Percentiles rank a stretch among this genome's conserved stretches.
Evolutionary conservation across 2,329 filamentous ascomycete species (phyloP).

Genomic region (Microsporum audouinii): DNA sequence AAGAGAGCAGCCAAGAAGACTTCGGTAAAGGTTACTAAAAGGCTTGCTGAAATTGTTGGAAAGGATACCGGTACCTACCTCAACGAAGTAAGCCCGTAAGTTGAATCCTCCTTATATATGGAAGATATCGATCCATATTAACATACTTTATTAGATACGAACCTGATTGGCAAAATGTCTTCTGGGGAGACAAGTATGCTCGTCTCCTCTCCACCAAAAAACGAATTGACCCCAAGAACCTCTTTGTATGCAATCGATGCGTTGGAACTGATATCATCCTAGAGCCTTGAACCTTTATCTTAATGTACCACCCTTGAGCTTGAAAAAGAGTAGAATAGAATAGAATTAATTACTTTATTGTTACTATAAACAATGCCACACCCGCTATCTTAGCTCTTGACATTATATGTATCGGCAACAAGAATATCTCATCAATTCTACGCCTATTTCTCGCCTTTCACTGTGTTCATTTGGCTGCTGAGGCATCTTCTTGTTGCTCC

Average conservation of each 20-base stretch:
- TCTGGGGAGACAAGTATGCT: conserved; percentile 33
- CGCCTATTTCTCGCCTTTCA: too few relatives aligned
- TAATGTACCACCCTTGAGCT: too few relatives aligned
- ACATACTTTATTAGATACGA: conserved; percentile 17
- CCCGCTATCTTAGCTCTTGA: too few relatives aligned
- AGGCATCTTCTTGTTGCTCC: too few relatives aligned
- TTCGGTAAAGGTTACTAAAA: conserved; percentile 20
- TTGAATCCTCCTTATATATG: too few relatives aligned
- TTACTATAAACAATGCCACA: too few relatives aligned
- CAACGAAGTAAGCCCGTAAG: conserved; percentile 18
- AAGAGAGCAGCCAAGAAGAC: conserved; percentile 17
- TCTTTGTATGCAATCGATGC: conserved; percentile 41
- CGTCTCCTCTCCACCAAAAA: conserved; percentile 37
- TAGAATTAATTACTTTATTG: too few relatives aligned
- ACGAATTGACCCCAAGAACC: conserved; percentile 36
- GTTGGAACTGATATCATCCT: conserved; percentile 31
- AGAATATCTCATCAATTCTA: too few relatives aligned
- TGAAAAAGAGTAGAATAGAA: too few relatives aligned
- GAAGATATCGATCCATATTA: background rate
- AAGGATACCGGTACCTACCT: conserved; percentile 20
- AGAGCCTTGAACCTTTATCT: conserved; percentile 12
- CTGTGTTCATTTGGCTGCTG: too few relatives aligned
- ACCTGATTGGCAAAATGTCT: conserved; percentile 22
- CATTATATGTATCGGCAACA: too few relatives aligned
- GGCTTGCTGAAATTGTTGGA: conserved; percentile 20